Base-by-base conservation (phyloP, 2,329 filamentous ascomycete genomes). In the Eutypa lata region DNA sequence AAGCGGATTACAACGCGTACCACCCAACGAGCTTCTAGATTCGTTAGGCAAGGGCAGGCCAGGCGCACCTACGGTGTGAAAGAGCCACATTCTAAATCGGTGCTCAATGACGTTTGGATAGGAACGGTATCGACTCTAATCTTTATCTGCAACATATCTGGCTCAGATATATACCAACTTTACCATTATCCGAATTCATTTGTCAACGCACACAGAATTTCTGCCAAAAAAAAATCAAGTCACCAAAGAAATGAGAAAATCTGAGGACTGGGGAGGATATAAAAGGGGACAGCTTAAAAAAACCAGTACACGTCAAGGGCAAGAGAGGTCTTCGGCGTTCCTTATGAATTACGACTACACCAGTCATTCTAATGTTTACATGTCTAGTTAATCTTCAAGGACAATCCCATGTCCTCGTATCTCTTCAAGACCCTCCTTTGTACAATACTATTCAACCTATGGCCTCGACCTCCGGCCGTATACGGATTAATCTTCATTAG, bases 21-120 rank as follows among this genome's bases (percentile, higher is more conserved):
- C 84, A 13, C 84, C 84, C 3, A 76, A 79, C 49, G 80, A 87
- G 67, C 74, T 85, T 37, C 71, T 85, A 7, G 77, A 82, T 61
- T 79, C 76, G 18, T 66, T 85, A 16, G 74, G 75, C 44, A 76
- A 76, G 55, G 74, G 73, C 31, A 71, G 75, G 53, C 65, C 75
- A 14, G 78, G 76, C 16, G 76, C 73, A 31, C 81, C 81, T 28
- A 76, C 75, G 14, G 76, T 84, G 48, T 84, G 67, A 77, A 26
- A 47, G 2, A 42, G 38, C 44, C 21, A 7, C 42, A 28, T 5
- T 43, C 31, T 40, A 46, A 40, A 42, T 49, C 24, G 35, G 37
- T 18, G 22, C 19, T n/a, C 46, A 43, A 48, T 45, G 48, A 45
- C 47, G 44, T 47, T 59, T 60, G 58, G 56, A 59, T 60, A 55